Evolutionary conservation across 2,329 filamentous ascomycete genomes (phyloP), one percentile per base, ranked within the genome.

Genomic region (Teratosphaeria destructans): DNA sequence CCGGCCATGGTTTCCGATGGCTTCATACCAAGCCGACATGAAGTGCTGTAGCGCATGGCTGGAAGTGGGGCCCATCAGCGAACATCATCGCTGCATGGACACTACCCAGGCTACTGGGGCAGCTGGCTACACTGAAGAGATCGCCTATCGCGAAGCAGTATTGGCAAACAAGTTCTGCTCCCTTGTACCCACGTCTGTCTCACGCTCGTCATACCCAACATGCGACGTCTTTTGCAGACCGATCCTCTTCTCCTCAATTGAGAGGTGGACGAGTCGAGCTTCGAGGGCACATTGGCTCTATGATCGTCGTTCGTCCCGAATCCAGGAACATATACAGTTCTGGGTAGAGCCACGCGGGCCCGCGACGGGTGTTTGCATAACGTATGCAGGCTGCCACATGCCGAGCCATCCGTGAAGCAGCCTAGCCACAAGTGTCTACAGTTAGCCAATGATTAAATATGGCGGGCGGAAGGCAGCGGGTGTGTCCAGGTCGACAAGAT

Each of bases 261-360:
- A 23, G 16, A 19, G 16, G 19, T 10, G 16, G 3, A 7, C 16
- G 43, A 23, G 43, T 6, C 43, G 43, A 19, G 12, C 32, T 56
- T 56, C 54, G 39, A n/a, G 39, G 32, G 26, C 43, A 8, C 16
- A 19, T 32, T 35, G 8, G 34, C 34, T 47, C 26, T 35, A 43
- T 14, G 57, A 34, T 54, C 57, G 27, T 11, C 49, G 29, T 54
- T 56, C 47, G 26, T 57, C 47, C 56, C 29, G 19, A 35, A 7
- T 26, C 43, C 43, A 49, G 43, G 43, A 49, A 35, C 55, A 57
- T 29, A 14, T 26, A 34, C 58, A 32, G 35, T 57, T 57, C 59
- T 58, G 52, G 56, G 59, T 47, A 58, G 39, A 58, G 59, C 60
- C 60, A 61, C 60, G 60, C 60, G 54, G 57, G 32, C 56, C 52